Evolutionary conservation across 257 asterid genomes (phyloP), one percentile per base, ranked within the genome.

Genomic region (Avicennia marina): DNA sequence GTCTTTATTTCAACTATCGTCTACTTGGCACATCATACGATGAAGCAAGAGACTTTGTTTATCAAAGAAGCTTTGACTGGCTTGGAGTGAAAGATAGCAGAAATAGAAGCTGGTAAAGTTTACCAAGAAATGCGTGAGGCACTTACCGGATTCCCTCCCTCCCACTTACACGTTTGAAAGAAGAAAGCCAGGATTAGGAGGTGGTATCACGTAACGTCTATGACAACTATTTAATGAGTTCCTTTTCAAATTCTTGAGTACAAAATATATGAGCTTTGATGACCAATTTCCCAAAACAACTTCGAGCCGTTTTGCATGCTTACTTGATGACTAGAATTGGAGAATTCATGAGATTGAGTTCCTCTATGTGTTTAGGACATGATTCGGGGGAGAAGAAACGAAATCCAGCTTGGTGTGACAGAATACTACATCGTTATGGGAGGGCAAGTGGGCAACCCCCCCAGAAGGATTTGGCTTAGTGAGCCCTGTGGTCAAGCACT

Each of bases 91-190:
- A 70, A 64, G 98, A 88, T 71, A 57, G 95, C 83, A 34, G 95
- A 88, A 66, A 91, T 88, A 95, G 80, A 91, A 77, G 81, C 85
- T 16, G 95, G 96, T 33, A 88, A 73, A 75, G 98, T 86, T 22
- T 91, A 88, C 58, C 98, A 88, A 78, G 98, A 96, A 57, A 88
- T 91, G 95, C 87, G 96, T 0, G 98, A 91, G 73, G 98, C 96
- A 4, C 75, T 83, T 43, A 69, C 88, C 62, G 72, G 82, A 72
- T 91, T 91, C 56, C 96, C 98, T 91, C 56, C 96, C 98, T 44
- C 98, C 96, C 24, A 91, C 98, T 31, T 91, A 91, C 74, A 91
- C 88, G 77, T 91, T 91, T 16, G 98, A 91, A 59, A 75, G 75
- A 63, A 95, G 96, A 53, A 88, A 85, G 68, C 79, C 95, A 11